These are phyloP conservation scores for Soucietia sequanensis DNA, from an alignment of 805 yeast species.

Conservation along the genomic window DNA sequence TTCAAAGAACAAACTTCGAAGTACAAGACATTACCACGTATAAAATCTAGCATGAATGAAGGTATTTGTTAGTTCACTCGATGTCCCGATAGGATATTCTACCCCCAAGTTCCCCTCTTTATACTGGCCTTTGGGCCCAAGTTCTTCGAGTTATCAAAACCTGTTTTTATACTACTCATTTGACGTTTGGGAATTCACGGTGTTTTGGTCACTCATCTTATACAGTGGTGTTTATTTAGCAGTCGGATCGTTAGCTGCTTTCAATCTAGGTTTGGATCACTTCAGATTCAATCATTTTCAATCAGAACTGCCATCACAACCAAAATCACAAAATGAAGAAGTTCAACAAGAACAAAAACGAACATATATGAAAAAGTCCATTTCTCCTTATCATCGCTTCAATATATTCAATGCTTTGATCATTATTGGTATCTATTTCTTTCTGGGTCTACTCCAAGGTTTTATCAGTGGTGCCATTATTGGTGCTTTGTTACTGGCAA, in stretches of 20 bases:
- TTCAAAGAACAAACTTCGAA: no score
- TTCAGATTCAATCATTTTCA: slow-evolving; percentile 10
- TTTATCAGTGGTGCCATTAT: slow-evolving; percentile 70
- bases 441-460: slow-evolving; percentile 63
- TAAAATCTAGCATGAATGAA: slow-evolving; percentile 17
- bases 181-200: slow-evolving; percentile 83
- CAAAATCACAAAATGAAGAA: no score
- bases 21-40: no score
- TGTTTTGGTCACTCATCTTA: slow-evolving; percentile 76
- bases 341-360: slow-evolving; percentile 5
- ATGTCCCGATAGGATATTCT: slow-evolving; percentile 77
- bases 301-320: neutral
- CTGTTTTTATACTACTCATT: slow-evolving; percentile 63
- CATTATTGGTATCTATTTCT: slow-evolving; percentile 46
- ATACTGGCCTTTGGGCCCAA: slow-evolving; percentile 60
- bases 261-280: slow-evolving; percentile 20
- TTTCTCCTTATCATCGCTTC: slow-evolving; percentile 42
- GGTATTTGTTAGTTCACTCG: slow-evolving; percentile 36
- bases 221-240: slow-evolving; percentile 59
- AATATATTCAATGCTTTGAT: slow-evolving; percentile 37
- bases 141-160: slow-evolving; percentile 36
- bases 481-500: slow-evolving; percentile 71
- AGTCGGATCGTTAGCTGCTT: slow-evolving; percentile 61
- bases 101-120: slow-evolving; percentile 82
- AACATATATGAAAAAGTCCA: neutral